Percentiles rank a stretch among this genome's conserved stretches.
Evolutionary conservation across 2,329 filamentous ascomycete genomes (phyloP).

Genomic region (Coccinonectria pachysandricola): DNA sequence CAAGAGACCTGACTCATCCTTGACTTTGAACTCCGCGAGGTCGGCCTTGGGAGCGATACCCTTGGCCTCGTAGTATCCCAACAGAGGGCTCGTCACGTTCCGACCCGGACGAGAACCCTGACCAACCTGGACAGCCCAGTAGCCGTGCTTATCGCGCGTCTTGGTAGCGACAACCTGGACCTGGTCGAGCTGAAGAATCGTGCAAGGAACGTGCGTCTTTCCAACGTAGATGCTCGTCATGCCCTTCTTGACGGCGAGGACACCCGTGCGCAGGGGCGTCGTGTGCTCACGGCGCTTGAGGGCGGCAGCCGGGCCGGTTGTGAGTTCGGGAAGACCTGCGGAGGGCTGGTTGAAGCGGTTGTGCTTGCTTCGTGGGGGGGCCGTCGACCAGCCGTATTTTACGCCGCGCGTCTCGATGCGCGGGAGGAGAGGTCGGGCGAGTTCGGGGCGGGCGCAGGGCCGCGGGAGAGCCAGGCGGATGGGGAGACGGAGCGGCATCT

Average conservation of each 20-base stretch:
- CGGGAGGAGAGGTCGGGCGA: conserved; percentile 31
- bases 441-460: conserved; percentile 22
- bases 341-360: conserved; percentile 51
- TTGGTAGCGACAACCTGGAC: conserved; percentile 86
- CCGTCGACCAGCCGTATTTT: conserved; percentile 52
- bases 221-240: conserved; percentile 88
- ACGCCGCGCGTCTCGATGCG: conserved; percentile 38
- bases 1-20: conserved; percentile 59
- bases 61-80: conserved; percentile 80
- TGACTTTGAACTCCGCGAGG: conserved; percentile 81
- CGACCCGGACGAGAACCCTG: conserved; percentile 60
- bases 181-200: conserved; percentile 84
- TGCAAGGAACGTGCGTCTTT: conserved; percentile 72
- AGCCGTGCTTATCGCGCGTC: conserved; percentile 70
- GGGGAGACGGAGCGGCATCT: conserved; percentile 37
- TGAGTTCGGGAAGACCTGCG: conserved; percentile 45
- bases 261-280: conserved; percentile 62
- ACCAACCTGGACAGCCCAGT: conserved; percentile 89
- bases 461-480: conserved; percentile 33
- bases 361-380: conserved; percentile 40
- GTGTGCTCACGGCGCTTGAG: conserved; percentile 48
- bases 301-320: conserved; percentile 49
- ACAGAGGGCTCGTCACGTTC: conserved; percentile 71
- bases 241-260: conserved; percentile 83
- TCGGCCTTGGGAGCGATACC: conserved; percentile 75